A percentile compares a stretch with the other conserved stretches of the same genome.
phyloP scores from a whole-genome alignment of 768 basidiomycete genomes.

The Cystofilobasidium capitatum region DNA sequence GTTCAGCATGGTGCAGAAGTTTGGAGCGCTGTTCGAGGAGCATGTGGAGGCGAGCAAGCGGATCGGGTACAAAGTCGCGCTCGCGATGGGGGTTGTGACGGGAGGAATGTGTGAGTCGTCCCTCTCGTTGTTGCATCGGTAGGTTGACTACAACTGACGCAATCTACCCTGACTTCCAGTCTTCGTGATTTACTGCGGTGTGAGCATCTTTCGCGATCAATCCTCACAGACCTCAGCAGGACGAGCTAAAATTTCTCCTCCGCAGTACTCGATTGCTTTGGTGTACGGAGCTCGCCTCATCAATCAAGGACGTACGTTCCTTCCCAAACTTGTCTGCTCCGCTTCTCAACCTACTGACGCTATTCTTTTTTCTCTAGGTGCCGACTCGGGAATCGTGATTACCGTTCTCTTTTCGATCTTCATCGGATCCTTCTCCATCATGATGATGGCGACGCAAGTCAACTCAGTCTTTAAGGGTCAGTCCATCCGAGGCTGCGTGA shows the following conservation, averaged over 20 bases:
- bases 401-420: slow-evolving; percentile 65
- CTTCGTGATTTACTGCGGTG: too few species aligned
- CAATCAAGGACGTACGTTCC: too few species aligned
- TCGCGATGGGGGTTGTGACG: neutral
- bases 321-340: too few species aligned
- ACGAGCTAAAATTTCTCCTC: too few species aligned
- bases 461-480: too few species aligned
- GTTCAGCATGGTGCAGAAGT: slow-evolving; percentile 65
- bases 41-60: slow-evolving; percentile 43
- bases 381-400: slow-evolving; percentile 58
- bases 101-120: slow-evolving; percentile 10
- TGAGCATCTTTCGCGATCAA: too few species aligned
- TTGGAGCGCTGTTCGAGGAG: slow-evolving; percentile 57
- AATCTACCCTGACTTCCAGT: neutral
- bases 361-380: slow-evolving; percentile 17
- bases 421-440: slow-evolving; percentile 61
- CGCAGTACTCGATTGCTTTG: too few species aligned
- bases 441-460: slow-evolving; percentile 57
- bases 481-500: neutral
- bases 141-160: too few species aligned
- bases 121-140: too few species aligned
- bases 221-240: too few species aligned
- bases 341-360: too few species aligned
- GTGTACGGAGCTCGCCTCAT: too few species aligned
- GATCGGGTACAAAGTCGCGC: slow-evolving; percentile 1